These are phyloP conservation scores for Bacidia rubella DNA, from an alignment of 495 filamentous ascomycete genomes.

Conservation along the genomic window DNA sequence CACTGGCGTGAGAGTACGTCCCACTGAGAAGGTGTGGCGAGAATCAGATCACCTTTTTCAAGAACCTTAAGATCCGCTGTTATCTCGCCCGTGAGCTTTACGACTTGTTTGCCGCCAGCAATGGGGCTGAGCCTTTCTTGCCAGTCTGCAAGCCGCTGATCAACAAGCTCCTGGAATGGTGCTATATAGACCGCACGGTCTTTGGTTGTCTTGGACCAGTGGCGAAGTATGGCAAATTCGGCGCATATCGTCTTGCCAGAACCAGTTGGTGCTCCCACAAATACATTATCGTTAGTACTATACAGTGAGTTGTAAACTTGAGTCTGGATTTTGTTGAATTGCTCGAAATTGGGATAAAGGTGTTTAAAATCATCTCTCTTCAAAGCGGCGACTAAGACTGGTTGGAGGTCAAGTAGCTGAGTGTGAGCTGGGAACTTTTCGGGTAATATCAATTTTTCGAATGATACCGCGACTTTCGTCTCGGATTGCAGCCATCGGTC, in stretches of 20 bases:
- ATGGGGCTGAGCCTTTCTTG: constrained; percentile 56
- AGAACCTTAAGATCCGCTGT: constrained; percentile 83
- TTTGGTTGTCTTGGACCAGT: constrained; percentile 62
- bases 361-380: constrained; percentile 72
- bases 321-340: constrained; percentile 95
- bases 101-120: constrained; percentile 76
- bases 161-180: constrained; percentile 89
- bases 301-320: constrained; percentile 92
- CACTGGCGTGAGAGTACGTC: constrained; percentile 90
- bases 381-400: constrained; percentile 71
- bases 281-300: constrained; percentile 80
- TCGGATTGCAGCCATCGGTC: constrained; percentile 98
- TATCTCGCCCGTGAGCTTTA: constrained; percentile 89
- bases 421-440: constrained; percentile 95
- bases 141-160: constrained; percentile 71
- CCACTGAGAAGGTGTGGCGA: constrained; percentile 91
- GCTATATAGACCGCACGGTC: constrained; percentile 89
- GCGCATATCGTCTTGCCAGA: constrained; percentile 96
- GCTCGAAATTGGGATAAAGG: constrained; percentile 73
- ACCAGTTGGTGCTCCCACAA: constrained; percentile 78
- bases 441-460: constrained; percentile 85
- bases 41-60: constrained; percentile 76
- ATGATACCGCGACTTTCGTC: constrained; percentile 83
- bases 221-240: constrained; percentile 78
- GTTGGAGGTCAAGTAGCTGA: constrained; percentile 76